Percentiles rank a stretch among this genome's conserved stretches.
Conservation (phyloP, 495 filamentous ascomycete species). For the Penicillium coffeae region DNA sequence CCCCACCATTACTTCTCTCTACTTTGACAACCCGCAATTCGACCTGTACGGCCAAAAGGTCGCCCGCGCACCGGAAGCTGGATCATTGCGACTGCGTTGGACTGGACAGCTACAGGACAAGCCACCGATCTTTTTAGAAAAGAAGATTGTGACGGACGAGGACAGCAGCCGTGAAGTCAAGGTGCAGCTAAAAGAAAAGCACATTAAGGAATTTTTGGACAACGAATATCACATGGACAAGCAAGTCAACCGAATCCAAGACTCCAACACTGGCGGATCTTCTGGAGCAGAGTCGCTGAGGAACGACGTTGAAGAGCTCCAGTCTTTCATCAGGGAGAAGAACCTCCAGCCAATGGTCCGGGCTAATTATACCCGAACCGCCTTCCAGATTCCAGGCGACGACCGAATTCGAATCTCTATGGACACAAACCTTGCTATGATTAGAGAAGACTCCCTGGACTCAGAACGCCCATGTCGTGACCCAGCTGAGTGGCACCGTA, state of each 20-base stretch:
- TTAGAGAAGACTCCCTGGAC: conserved; percentile 88
- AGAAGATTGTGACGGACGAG: conserved; percentile 76
- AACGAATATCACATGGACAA: conserved; percentile 93
- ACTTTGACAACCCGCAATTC: conserved; percentile 88
- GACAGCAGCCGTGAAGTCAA: conserved; percentile 70
- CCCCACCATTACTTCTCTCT: conserved; percentile 89
- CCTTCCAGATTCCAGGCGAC: conserved; percentile 94
- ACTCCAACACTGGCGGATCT: conserved; percentile 62
- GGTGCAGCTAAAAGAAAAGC: conserved; percentile 88
- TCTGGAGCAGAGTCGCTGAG: conserved; percentile 54
- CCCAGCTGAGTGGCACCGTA: conserved; percentile 83
- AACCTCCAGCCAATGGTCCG: conserved; percentile 80
- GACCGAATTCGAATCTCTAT: conserved; percentile 87
- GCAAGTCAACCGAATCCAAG: conserved; percentile 72
- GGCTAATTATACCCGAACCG: conserved; percentile 90
- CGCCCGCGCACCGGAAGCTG: conserved; percentile 66
- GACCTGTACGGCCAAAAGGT: conserved; percentile 83
- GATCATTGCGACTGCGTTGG: conserved; percentile 86
- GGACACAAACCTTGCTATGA: conserved; percentile 87
- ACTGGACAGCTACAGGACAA: conserved; percentile 76
- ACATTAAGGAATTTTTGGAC: conserved; percentile 81
- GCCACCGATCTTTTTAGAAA: conserved; percentile 78
- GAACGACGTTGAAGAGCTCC: conserved; percentile 69
- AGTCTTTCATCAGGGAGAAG: conserved; percentile 72
- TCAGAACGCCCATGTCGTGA: conserved; percentile 79